These are phyloP conservation scores for Amniculicola lignicola DNA, from an alignment of 495 filamentous ascomycete genomes.

Conservation along the genomic window DNA sequence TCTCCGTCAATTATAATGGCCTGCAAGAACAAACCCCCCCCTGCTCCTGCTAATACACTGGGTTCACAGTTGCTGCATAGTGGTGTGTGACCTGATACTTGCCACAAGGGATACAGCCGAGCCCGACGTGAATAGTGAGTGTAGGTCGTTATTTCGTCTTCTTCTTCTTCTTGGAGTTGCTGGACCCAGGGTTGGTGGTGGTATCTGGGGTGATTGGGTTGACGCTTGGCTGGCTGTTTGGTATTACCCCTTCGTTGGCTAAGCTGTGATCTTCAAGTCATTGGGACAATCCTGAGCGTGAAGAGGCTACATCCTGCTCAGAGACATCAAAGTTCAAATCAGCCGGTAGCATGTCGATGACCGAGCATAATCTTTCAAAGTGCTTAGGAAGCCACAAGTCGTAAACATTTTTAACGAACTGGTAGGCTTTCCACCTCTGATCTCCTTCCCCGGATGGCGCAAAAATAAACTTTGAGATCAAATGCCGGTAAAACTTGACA, in stretches of 20 bases:
- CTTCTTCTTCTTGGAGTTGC: not conserved
- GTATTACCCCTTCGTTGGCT: slow-evolving; percentile 13
- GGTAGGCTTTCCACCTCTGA: slow-evolving; percentile 14
- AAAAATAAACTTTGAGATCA: not conserved
- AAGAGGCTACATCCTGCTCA: no score
- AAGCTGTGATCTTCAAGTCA: slow-evolving; percentile 13
- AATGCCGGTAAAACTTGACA: slow-evolving; percentile 17
- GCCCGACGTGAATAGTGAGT: not conserved
- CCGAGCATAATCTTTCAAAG: slow-evolving; percentile 9
- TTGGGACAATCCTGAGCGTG: slow-evolving; percentile 20
- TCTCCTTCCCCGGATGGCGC: not conserved
- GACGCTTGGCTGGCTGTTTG: slow-evolving; percentile 10
- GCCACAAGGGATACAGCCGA: not conserved
- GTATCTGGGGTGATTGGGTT: slow-evolving; percentile 2
- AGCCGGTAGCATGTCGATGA: slow-evolving; percentile 12
- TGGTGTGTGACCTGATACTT: no score
- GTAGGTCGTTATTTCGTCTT: not conserved
- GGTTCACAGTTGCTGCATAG: not conserved
- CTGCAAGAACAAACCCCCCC: no score
- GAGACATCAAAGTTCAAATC: slow-evolving; percentile 13
- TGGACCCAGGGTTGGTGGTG: not conserved
- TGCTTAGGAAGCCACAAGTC: slow-evolving; percentile 13
- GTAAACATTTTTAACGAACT: no score
- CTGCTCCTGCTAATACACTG: not conserved
- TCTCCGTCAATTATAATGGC: no score